These are phyloP conservation scores for Colletotrichum musae DNA, from an alignment of 2,329 filamentous ascomycete species.

Conservation along the genomic window DNA sequence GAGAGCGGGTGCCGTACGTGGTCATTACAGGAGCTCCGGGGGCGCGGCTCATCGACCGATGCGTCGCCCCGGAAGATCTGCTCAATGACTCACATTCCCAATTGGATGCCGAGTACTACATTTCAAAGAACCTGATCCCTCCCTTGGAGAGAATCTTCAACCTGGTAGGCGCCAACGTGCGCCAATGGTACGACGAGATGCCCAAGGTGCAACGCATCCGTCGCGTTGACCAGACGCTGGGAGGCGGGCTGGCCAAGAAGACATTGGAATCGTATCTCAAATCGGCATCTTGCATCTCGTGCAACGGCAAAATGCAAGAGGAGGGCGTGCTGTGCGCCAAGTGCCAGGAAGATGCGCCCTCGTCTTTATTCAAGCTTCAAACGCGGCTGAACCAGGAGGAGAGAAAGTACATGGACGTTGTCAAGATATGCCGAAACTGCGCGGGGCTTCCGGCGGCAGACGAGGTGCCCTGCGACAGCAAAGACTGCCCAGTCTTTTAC, in stretches of 20 bases:
- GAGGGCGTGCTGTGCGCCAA: conserved; percentile 66
- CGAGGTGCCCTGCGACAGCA: conserved; percentile 87
- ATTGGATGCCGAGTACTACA: conserved; percentile 97
- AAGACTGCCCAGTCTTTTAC: conserved; percentile 95
- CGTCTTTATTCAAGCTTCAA: conserved; percentile 76
- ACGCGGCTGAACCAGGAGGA: conserved; percentile 75
- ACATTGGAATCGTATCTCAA: conserved; percentile 97
- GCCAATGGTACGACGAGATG: conserved; percentile 96
- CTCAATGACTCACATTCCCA: conserved; percentile 82
- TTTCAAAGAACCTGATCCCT: conserved; percentile 94
- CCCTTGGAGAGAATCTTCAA: conserved; percentile 97
- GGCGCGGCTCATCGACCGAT: conserved; percentile 88
- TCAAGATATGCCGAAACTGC: conserved; percentile 84
- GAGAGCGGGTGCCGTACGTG: conserved; percentile 95
- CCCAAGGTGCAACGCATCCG: conserved; percentile 87
- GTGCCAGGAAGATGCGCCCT: conserved; percentile 69
- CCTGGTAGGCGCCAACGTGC: conserved; percentile 91
- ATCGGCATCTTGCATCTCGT: conserved; percentile 83
- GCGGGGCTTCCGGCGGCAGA: conserved; percentile 81
- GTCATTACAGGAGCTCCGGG: conserved; percentile 91
- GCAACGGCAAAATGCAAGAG: conserved; percentile 67
- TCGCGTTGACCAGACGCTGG: conserved; percentile 63
- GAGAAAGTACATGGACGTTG: conserved; percentile 73
- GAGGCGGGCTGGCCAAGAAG: conserved; percentile 50
- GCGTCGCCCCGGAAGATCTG: conserved; percentile 88